Percentiles rank a stretch among this genome's conserved stretches.
Evolutionary conservation across 257 asterid genomes (phyloP).

Genomic region (Cinchona pubescens): DNA sequence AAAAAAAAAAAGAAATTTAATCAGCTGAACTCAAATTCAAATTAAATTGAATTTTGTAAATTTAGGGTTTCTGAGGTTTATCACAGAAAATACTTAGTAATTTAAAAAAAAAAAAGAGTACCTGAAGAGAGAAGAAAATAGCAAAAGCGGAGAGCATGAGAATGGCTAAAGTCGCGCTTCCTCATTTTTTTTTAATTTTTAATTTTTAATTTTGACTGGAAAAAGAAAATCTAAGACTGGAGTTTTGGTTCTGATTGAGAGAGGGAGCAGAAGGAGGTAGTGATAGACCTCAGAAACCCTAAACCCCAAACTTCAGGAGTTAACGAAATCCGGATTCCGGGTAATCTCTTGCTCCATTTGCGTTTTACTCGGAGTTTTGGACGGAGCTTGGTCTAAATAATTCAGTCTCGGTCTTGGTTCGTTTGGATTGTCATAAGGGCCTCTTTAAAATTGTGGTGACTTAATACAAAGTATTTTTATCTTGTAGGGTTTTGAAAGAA

Average conservation of each 20-base stretch:
- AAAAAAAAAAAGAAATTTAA: background rate
- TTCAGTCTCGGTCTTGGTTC: too few relatives aligned
- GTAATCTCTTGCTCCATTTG: background rate
- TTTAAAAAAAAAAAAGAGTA: constrained; percentile 12
- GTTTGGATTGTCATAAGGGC: too few relatives aligned
- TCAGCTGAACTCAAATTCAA: background rate
- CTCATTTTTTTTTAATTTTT: too few relatives aligned
- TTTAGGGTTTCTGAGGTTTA: constrained; percentile 21
- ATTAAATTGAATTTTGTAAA: background rate
- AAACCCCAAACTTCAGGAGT: too few relatives aligned
- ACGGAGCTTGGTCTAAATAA: background rate
- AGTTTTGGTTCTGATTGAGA: background rate
- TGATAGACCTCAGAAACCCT: too few relatives aligned
- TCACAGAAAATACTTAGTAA: too few relatives aligned
- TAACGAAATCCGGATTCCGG: too few relatives aligned
- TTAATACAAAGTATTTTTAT: too few relatives aligned
- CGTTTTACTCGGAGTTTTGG: background rate
- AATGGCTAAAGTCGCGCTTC: constrained; percentile 93
- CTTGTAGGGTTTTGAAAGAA: too few relatives aligned
- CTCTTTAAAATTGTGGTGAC: too few relatives aligned
- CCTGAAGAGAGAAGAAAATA: constrained; percentile 98
- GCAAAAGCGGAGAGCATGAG: constrained; percentile 97
- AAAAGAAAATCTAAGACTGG: background rate
- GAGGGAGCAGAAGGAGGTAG: background rate
- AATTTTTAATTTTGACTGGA: background rate